phyloP scores from a whole-genome alignment of 2,329 filamentous ascomycete genomes.

The Aspergillus sergii region DNA sequence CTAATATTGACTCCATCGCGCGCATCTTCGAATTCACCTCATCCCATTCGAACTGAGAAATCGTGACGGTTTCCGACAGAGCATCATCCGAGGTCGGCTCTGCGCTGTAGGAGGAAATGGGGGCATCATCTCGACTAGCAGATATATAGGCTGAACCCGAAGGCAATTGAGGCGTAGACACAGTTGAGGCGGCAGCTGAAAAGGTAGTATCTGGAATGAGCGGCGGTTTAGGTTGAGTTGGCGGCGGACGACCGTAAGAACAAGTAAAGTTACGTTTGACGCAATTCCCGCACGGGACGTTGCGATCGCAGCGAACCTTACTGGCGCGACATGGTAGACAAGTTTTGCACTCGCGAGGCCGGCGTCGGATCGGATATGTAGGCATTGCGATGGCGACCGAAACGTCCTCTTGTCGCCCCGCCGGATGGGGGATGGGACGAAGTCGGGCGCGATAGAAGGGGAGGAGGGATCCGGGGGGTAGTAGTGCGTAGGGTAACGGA shows the following conservation, averaged over 20 bases:
- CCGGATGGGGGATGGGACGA: conserved; percentile 10
- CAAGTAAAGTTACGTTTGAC: conserved; percentile 45
- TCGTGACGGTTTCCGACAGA: conserved; percentile 31
- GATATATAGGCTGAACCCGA: conserved; percentile 15
- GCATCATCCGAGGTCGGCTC: conserved; percentile 23
- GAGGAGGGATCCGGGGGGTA: not conserved
- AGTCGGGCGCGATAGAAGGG: conserved; percentile 7
- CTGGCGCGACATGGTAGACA: conserved; percentile 53
- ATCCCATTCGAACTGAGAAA: conserved; percentile 39
- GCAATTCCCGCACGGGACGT: conserved; percentile 44
- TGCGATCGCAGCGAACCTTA: conserved; percentile 53
- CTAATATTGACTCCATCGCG: conserved; percentile 37
- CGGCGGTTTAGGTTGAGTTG: conserved; percentile 18
- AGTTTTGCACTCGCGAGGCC: conserved; percentile 47
- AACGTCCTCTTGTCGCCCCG: conserved; percentile 20
- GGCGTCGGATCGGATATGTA: conserved; percentile 39
- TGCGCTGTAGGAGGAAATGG: conserved; percentile 18
- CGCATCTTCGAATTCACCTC: conserved; percentile 39
- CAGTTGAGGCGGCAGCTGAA: conserved; percentile 19
- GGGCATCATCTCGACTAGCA: conserved; percentile 18
- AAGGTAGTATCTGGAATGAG: conserved; percentile 13
- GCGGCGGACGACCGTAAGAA: conserved; percentile 36
- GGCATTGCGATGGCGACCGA: conserved; percentile 26
- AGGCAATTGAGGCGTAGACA: conserved; percentile 16
- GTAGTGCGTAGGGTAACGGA: not conserved